Evolutionary conservation across 768 basidiomycete species (phyloP).

Genomic region (Rhizopogon vinicolor): DNA sequence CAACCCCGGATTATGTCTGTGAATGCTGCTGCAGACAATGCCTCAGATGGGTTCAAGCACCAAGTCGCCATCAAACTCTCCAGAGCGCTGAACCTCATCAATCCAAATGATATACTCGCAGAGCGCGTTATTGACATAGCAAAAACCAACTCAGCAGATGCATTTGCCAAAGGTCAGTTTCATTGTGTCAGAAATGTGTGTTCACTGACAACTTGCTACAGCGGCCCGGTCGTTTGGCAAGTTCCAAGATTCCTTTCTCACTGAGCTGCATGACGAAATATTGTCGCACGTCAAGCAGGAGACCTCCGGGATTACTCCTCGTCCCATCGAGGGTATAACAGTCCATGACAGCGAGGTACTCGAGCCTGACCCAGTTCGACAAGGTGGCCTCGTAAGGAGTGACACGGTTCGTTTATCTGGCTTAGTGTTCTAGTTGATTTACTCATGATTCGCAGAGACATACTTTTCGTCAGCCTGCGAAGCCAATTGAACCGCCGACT

Average conservation of each 20-base stretch:
- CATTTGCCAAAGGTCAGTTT: slow-evolving; percentile 62
- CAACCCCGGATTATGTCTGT: not conserved
- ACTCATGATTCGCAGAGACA: slow-evolving; percentile 50
- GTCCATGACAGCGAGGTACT: slow-evolving; percentile 80
- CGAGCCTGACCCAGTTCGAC: slow-evolving; percentile 71
- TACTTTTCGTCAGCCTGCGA: slow-evolving; percentile 73
- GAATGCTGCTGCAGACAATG: not conserved
- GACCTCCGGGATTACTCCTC: slow-evolving; percentile 38
- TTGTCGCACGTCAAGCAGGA: slow-evolving; percentile 67
- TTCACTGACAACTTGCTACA: slow-evolving; percentile 18
- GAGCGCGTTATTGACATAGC: slow-evolving; percentile 78
- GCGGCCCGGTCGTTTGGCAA: slow-evolving; percentile 83
- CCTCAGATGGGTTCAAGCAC: slow-evolving; percentile 51
- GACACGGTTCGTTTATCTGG: slow-evolving; percentile 45
- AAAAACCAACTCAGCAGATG: slow-evolving; percentile 55
- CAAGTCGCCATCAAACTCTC: slow-evolving; percentile 77
- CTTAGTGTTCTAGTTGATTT: not conserved
- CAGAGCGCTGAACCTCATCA: slow-evolving; percentile 70
- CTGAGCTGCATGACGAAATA: slow-evolving; percentile 77
- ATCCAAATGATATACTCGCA: slow-evolving; percentile 82
- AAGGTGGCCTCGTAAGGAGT: slow-evolving; percentile 72
- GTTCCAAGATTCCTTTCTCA: slow-evolving; percentile 74
- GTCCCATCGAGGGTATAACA: slow-evolving; percentile 71
- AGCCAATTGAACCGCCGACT: slow-evolving; percentile 69
- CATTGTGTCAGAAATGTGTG: not conserved